These are phyloP conservation scores for Articulospora tetracladia DNA, from an alignment of 495 filamentous ascomycete genomes.

Conservation along the genomic window DNA sequence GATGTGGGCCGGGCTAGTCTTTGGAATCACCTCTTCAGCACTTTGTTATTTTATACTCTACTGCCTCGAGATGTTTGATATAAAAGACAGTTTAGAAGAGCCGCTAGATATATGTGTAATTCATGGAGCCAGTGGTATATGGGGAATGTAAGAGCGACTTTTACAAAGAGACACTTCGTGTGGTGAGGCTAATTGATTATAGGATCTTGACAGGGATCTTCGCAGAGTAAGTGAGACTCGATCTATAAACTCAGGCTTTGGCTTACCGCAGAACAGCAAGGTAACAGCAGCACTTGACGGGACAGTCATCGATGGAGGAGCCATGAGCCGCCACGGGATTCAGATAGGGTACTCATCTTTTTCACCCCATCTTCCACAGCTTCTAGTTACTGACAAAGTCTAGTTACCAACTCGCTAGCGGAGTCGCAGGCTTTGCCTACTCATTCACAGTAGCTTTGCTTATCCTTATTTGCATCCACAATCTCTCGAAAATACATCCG, in stretches of 20 bases:
- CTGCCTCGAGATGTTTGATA: constrained; percentile 49
- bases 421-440: constrained; percentile 67
- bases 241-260: background rate
- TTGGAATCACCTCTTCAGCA: constrained; percentile 72
- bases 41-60: constrained; percentile 85
- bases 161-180: background rate
- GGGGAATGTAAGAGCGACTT: constrained; percentile 68
- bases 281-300: background rate
- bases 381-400: background rate
- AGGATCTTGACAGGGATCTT: constrained; percentile 75
- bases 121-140: constrained; percentile 78
- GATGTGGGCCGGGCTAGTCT: constrained; percentile 83
- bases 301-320: background rate
- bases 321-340: background rate
- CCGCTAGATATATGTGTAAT: constrained; percentile 90
- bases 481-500: background rate
- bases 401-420: constrained; percentile 26
- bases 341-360: background rate
- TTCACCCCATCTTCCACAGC: background rate
- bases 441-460: constrained; percentile 73
- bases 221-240: constrained; percentile 59
- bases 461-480: constrained; percentile 64
- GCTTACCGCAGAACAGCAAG: background rate
- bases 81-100: constrained; percentile 91
- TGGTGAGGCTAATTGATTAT: background rate